A percentile compares a stretch with the other conserved stretches of the same genome.
Conservation (phyloP, 768 basidiomycete genomes). For the Suillus brevipes region DNA sequence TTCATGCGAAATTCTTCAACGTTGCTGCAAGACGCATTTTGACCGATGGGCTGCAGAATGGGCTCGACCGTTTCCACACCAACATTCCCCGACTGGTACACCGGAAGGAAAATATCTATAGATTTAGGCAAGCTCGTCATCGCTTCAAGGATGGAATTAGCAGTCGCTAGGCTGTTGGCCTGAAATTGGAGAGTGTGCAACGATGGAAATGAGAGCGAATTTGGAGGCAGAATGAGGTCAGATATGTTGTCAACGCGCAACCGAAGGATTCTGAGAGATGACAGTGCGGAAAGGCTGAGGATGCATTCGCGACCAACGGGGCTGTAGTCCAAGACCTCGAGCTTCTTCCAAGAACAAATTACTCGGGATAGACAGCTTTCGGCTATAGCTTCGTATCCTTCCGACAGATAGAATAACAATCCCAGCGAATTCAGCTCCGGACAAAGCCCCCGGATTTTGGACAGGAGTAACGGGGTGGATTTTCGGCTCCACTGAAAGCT, state of each 20-base stretch:
- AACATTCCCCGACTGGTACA: not conserved
- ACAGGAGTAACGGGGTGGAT: not conserved
- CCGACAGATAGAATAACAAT: not conserved
- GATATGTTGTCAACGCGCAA: not conserved
- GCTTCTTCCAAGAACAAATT: not conserved
- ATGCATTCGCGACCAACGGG: not conserved
- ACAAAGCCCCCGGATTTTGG: not conserved
- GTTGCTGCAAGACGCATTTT: too few species aligned
- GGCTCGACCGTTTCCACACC: not conserved
- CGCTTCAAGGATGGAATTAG: not conserved
- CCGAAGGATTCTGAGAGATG: constrained; percentile 1
- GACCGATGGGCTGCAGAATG: not conserved
- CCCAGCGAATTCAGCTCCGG: not conserved
- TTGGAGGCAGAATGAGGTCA: not conserved
- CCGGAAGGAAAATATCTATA: not conserved
- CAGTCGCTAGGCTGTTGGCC: not conserved
- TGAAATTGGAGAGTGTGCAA: not conserved
- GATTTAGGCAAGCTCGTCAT: not conserved
- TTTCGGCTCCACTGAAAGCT: not conserved
- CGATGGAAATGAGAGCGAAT: constrained; percentile 1
- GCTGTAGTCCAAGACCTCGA: not conserved
- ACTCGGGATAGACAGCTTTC: not conserved
- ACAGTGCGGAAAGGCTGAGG: not conserved
- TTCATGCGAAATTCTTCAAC: not conserved
- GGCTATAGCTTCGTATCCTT: not conserved